phyloP scores from a whole-genome alignment of 2,329 filamentous ascomycete genomes.

The Thelonectria blattea region DNA sequence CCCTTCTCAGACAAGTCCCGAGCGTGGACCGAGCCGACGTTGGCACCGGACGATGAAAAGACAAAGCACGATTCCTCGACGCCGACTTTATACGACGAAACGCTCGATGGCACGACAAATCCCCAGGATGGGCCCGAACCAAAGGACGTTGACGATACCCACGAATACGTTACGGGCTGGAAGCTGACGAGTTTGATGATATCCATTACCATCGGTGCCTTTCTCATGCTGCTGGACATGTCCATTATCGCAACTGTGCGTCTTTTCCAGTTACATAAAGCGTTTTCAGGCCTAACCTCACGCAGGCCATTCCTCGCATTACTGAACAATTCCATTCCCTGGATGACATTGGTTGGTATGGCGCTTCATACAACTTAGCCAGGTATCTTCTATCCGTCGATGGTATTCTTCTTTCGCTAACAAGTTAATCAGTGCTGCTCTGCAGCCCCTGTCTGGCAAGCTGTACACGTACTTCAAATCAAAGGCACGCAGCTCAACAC shows the following conservation, averaged over 20 bases:
- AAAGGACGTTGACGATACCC: constrained; percentile 21
- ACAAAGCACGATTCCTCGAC: constrained; percentile 14
- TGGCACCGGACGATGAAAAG: constrained; percentile 9
- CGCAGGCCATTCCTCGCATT: constrained; percentile 55
- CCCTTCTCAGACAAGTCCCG: constrained; percentile 6
- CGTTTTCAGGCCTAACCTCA: not conserved
- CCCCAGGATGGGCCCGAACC: constrained; percentile 8
- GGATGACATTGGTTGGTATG: constrained; percentile 63
- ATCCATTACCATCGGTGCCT: constrained; percentile 50
- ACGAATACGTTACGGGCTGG: constrained; percentile 34
- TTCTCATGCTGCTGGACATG: constrained; percentile 57
- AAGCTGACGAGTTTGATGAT: constrained; percentile 45
- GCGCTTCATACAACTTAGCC: constrained; percentile 54
- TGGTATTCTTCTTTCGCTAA: constrained; percentile 35
- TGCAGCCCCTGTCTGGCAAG: constrained; percentile 60
- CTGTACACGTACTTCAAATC: constrained; percentile 49
- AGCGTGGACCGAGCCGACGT: not conserved
- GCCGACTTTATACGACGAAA: constrained; percentile 30
- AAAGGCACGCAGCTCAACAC: constrained; percentile 19
- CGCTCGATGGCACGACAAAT: constrained; percentile 8
- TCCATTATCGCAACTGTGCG: constrained; percentile 59
- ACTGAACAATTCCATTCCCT: constrained; percentile 58
- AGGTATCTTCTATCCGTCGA: constrained; percentile 40
- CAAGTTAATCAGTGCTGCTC: constrained; percentile 46
- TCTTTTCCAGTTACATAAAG: not conserved